A percentile compares a stretch with the other conserved stretches of the same genome.
Conservation (phyloP, 2,329 filamentous ascomycete species). For the Dendryphion nanum region DNA sequence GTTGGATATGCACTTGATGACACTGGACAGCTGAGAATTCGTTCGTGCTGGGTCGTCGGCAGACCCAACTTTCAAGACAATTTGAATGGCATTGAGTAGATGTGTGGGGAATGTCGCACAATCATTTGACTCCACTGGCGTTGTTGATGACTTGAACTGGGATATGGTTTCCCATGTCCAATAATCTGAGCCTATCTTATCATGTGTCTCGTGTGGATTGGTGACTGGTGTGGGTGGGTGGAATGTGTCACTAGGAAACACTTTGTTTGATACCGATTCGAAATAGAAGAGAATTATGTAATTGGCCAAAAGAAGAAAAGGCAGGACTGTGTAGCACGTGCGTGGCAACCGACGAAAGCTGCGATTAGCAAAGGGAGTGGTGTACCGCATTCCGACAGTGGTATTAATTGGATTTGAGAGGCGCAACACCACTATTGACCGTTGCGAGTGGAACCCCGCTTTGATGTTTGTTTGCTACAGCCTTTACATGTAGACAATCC, state of each 20-base stretch:
- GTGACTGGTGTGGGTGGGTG: constrained; percentile 8
- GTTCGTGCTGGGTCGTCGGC: constrained; percentile 53
- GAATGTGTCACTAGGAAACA: constrained; percentile 9
- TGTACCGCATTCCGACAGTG: too few relatives aligned
- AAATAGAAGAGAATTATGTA: constrained; percentile 11
- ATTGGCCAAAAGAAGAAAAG: constrained; percentile 9
- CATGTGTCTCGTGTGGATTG: constrained; percentile 1
- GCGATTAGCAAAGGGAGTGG: neutral
- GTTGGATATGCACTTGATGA: constrained; percentile 52
- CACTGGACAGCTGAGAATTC: constrained; percentile 50
- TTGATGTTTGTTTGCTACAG: too few relatives aligned
- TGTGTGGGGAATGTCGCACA: constrained; percentile 30
- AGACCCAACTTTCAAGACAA: constrained; percentile 54
- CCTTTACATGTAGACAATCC: too few relatives aligned
- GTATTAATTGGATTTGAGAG: too few relatives aligned
- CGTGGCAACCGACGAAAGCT: constrained; percentile 8
- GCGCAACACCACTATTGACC: too few relatives aligned
- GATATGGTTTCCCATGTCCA: constrained; percentile 15
- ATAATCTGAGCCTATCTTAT: constrained; percentile 6
- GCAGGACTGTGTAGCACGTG: constrained; percentile 5
- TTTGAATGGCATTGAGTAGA: constrained; percentile 34
- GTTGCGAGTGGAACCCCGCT: too few relatives aligned
- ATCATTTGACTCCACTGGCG: too few relatives aligned
- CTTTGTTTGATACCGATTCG: constrained; percentile 4
- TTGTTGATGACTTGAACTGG: constrained; percentile 3